Conservation (phyloP, 2,329 filamentous ascomycete genomes). For the Botrytis paeoniae region DNA sequence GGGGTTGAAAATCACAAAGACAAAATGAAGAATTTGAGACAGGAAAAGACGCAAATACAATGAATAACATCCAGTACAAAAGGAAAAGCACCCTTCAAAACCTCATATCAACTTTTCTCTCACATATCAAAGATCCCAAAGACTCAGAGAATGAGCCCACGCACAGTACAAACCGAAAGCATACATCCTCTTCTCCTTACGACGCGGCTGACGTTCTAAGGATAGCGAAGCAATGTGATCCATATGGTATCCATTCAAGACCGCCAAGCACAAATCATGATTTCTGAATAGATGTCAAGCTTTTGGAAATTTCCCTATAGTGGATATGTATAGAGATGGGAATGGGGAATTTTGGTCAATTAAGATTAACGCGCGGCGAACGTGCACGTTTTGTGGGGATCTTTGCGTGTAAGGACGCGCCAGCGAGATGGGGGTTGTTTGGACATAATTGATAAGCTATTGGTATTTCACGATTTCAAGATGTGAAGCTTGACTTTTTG, state of each 20-base stretch:
- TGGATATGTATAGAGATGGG: not conserved
- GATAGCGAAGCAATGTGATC: not conserved
- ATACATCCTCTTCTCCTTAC: not conserved
- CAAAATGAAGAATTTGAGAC: too few relatives aligned
- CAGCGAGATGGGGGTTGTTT: not conserved
- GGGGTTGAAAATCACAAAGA: not conserved
- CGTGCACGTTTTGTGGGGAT: slow-evolving; percentile 4
- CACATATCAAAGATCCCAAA: not conserved
- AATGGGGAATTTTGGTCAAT: not conserved
- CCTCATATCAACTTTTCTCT: not conserved
- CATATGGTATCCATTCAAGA: not conserved
- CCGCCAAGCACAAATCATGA: slow-evolving; percentile 1
- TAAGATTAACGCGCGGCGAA: slow-evolving; percentile 13
- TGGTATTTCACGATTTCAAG: not conserved
- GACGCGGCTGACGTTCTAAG: not conserved
- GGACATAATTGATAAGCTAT: not conserved
- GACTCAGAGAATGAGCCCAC: not conserved
- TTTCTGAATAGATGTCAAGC: not conserved
- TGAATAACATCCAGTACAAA: not conserved
- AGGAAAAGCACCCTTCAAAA: not conserved
- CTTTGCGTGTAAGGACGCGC: slow-evolving; percentile 14
- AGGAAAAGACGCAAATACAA: not conserved
- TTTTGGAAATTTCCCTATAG: not conserved
- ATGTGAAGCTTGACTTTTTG: not conserved
- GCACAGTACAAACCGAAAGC: not conserved